Conservation (phyloP, 2,329 filamentous ascomycete species). For the Lomentospora prolificans region DNA sequence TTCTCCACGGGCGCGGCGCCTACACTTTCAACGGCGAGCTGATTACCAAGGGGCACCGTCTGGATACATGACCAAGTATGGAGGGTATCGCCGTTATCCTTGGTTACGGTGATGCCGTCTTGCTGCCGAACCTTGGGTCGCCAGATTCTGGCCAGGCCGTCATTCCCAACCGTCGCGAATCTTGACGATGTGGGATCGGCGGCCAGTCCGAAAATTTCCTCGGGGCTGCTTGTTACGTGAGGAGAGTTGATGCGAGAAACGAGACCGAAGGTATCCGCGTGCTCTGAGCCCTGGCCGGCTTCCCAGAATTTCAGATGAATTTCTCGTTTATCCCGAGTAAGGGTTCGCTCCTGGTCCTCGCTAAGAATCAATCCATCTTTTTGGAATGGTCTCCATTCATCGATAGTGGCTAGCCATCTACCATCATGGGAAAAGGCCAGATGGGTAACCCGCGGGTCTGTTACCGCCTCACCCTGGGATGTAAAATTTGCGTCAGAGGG, state of each 20-base stretch:
- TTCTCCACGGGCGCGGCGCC: constrained; percentile 21
- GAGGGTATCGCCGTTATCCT: constrained; percentile 45
- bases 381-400: constrained; percentile 74
- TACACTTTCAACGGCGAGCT: constrained; percentile 20
- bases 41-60: constrained; percentile 37
- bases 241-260: constrained; percentile 77
- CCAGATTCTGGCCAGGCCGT: constrained; percentile 74
- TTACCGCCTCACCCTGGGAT: constrained; percentile 59
- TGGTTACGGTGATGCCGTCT: constrained; percentile 56
- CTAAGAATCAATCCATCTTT: constrained; percentile 49
- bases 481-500: constrained; percentile 71
- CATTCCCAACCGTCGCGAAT: constrained; percentile 79
- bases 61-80: constrained; percentile 67
- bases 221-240: constrained; percentile 49
- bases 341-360: constrained; percentile 26
- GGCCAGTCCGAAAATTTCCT: constrained; percentile 61
- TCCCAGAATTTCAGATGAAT: constrained; percentile 88
- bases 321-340: constrained; percentile 50
- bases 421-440: constrained; percentile 72
- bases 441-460: constrained; percentile 67
- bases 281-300: constrained; percentile 43
- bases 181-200: constrained; percentile 58
- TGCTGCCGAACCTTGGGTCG: constrained; percentile 59
- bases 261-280: constrained; percentile 53
- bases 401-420: constrained; percentile 81